Evolutionary conservation across 2,329 filamentous ascomycete genomes (phyloP).

Genomic region (Trichoderma atroviride): DNA sequence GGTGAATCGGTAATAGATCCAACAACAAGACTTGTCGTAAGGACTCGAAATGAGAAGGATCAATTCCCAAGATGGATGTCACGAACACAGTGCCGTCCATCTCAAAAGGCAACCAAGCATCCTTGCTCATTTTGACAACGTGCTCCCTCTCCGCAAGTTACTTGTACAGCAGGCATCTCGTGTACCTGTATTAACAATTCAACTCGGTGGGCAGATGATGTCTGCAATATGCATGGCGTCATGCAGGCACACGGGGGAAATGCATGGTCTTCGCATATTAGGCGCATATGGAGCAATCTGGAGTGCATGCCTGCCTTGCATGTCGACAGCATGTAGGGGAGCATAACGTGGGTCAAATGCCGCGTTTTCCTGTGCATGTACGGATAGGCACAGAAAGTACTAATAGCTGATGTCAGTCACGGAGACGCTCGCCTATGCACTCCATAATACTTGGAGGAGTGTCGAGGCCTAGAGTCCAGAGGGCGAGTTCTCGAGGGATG

Average conservation of each 20-base stretch:
- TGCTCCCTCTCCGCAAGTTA: constrained; percentile 9
- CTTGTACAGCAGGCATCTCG: not conserved
- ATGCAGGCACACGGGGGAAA: constrained; percentile 25
- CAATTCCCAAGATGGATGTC: not conserved
- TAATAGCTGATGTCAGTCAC: not conserved
- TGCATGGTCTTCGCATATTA: constrained; percentile 1
- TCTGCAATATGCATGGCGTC: constrained; percentile 15
- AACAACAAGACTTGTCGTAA: not conserved
- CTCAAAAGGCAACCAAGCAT: not conserved
- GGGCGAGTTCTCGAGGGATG: not conserved
- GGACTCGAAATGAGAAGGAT: not conserved
- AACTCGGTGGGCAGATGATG: not conserved
- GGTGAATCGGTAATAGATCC: not conserved
- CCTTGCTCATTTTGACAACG: not conserved
- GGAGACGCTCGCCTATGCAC: not conserved
- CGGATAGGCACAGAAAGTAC: too few relatives aligned
- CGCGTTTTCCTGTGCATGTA: not conserved
- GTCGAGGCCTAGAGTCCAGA: not conserved
- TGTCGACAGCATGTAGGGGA: not conserved
- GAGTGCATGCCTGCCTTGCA: not conserved
- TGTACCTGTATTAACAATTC: not conserved
- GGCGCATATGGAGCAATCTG: not conserved
- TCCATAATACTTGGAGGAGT: not conserved
- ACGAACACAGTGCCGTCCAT: not conserved
- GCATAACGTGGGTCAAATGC: not conserved